Evolutionary conservation across 78 protist species (phyloP).

Genomic region (Cavenderia fasciculata): DNA sequence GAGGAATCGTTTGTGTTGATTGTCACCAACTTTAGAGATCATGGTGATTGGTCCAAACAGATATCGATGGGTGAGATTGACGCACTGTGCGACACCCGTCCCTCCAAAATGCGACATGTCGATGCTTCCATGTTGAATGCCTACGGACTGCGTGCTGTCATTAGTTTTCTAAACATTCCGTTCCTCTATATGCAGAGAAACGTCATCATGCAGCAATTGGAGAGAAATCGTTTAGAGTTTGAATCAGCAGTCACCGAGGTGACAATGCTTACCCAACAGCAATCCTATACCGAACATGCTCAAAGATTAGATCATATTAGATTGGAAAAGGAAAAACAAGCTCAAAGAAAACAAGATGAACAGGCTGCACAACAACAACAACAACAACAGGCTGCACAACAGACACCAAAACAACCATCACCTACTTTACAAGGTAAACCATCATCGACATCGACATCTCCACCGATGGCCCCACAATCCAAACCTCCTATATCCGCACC

Average conservation of each 20-base stretch:
- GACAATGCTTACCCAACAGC: neutral
- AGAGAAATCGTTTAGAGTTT: conserved; percentile 42
- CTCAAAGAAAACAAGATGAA: no score
- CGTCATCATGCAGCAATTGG: conserved; percentile 16
- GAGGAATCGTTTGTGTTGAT: conserved; percentile 11
- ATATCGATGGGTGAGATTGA: conserved; percentile 21
- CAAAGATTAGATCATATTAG: conserved; percentile 1
- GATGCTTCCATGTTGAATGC: conserved; percentile 76
- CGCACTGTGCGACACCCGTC: neutral
- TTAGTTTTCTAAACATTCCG: conserved; percentile 59
- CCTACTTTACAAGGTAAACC: neutral
- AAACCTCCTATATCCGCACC: neutral
- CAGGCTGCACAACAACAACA: conserved; percentile 20
- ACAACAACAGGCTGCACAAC: conserved; percentile 3
- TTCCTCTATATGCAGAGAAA: conserved; percentile 23
- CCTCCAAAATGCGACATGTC: conserved; percentile 10
- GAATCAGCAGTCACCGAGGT: conserved; percentile 29
- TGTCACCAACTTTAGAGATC: conserved; percentile 49
- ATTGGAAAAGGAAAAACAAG: neutral
- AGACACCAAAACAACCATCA: neutral
- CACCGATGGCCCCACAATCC: neutral
- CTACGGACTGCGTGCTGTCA: conserved; percentile 29
- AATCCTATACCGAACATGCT: conserved; percentile 19
- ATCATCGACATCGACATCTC: neutral
- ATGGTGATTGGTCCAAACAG: neutral